phyloP scores from a whole-genome alignment of 148 eudicot species.

The Amaranthus hypochondriacus region DNA sequence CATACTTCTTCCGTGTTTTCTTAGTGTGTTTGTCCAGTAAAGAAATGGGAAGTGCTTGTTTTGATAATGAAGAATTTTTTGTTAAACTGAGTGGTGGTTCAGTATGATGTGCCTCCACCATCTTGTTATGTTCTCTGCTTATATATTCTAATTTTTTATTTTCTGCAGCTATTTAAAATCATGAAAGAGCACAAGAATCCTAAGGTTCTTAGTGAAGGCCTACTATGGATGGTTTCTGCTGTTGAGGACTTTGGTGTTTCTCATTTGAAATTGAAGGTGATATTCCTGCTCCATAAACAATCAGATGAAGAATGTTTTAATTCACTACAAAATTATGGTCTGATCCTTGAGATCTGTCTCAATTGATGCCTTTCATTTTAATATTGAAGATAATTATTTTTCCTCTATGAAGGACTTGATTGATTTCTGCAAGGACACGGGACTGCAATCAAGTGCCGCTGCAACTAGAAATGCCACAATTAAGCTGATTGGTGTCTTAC shows the following conservation, averaged over 20 bases:
- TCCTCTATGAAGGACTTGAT: conserved; percentile 64
- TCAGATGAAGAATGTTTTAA: background rate
- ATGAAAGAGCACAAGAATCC: conserved; percentile 99
- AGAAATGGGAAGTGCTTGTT: background rate
- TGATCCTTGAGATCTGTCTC: background rate
- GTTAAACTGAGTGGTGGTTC: background rate
- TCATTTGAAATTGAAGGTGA: conserved; percentile 80
- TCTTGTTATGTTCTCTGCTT: background rate
- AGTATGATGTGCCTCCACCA: background rate
- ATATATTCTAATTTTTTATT: conserved; percentile 1
- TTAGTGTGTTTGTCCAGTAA: no score
- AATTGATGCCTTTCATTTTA: background rate
- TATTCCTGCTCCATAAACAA: conserved; percentile 4
- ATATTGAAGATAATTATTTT: background rate
- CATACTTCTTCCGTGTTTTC: background rate
- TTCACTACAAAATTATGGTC: background rate
- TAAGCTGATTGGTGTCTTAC: conserved; percentile 85
- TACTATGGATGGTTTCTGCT: conserved; percentile 94
- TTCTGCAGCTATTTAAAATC: conserved; percentile 67
- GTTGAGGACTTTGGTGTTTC: conserved; percentile 94
- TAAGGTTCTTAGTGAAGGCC: conserved; percentile 94
- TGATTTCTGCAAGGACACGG: conserved; percentile 98
- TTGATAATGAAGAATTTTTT: conserved; percentile 3
- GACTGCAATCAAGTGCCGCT: conserved; percentile 95
- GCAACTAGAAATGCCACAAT: conserved; percentile 96